These are phyloP conservation scores for Knufia petricola DNA, from an alignment of 2,329 filamentous ascomycete species.

Conservation along the genomic window DNA sequence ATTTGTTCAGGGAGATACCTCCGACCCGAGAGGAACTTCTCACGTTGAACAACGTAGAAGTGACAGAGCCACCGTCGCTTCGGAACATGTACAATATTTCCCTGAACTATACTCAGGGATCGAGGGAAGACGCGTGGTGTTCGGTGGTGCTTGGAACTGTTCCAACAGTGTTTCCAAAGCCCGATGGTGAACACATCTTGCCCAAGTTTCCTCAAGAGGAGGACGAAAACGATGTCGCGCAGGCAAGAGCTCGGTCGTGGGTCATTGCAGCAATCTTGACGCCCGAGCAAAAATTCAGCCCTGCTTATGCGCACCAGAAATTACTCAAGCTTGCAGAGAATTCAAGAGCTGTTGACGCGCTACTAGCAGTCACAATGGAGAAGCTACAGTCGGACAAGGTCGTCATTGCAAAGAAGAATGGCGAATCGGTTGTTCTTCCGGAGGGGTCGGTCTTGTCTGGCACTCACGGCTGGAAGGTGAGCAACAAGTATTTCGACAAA, in stretches of 20 bases:
- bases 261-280: conserved; percentile 40
- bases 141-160: conserved; percentile 28
- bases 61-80: conserved; percentile 26
- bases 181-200: not conserved
- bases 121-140: conserved; percentile 29
- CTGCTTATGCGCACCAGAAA: conserved; percentile 28
- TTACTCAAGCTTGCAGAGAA: conserved; percentile 18
- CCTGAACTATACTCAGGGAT: conserved; percentile 26
- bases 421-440: conserved; percentile 3
- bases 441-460: conserved; percentile 8
- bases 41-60: conserved; percentile 32
- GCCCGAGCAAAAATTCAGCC: conserved; percentile 32
- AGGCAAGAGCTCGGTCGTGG: conserved; percentile 35
- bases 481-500: conserved; percentile 27
- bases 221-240: conserved; percentile 11
- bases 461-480: conserved; percentile 12
- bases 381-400: conserved; percentile 27
- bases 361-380: conserved; percentile 33
- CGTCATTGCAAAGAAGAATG: conserved; percentile 5
- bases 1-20: conserved; percentile 33
- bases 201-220: conserved; percentile 6
- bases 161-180: conserved; percentile 12
- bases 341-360: conserved; percentile 19
- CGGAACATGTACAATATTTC: conserved; percentile 31
- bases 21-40: conserved; percentile 35